Percentiles rank a stretch among this genome's conserved stretches.
Evolutionary conservation across 2,329 filamentous ascomycete species (phyloP).

Genomic region (Phyllosticta capitalensis): DNA sequence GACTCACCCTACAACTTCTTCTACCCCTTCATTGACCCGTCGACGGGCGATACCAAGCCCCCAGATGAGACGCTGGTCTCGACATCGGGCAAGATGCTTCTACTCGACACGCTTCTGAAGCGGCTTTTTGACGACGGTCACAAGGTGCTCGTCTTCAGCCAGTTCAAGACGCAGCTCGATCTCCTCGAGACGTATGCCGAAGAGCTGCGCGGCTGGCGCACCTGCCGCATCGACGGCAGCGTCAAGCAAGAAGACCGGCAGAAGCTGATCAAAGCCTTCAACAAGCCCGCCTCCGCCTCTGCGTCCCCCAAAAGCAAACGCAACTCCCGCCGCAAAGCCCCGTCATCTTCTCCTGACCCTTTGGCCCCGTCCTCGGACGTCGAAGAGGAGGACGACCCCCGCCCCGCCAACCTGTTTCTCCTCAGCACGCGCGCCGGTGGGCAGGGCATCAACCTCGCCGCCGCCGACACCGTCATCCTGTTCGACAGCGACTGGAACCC

Average conservation of each 20-base stretch:
- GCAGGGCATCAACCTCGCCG: slow-evolving; percentile 87
- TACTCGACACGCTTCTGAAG: slow-evolving; percentile 78
- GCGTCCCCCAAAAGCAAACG: slow-evolving; percentile 7
- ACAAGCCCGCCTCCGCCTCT: slow-evolving; percentile 25
- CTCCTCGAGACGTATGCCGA: slow-evolving; percentile 79
- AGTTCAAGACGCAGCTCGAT: slow-evolving; percentile 91
- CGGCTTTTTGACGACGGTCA: slow-evolving; percentile 64
- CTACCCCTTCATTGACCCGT: slow-evolving; percentile 58
- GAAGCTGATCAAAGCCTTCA: slow-evolving; percentile 41
- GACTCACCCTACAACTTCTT: slow-evolving; percentile 97
- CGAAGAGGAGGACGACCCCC: slow-evolving; percentile 36
- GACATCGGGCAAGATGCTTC: slow-evolving; percentile 88
- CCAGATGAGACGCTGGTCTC: slow-evolving; percentile 75
- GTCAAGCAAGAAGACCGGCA: slow-evolving; percentile 58
- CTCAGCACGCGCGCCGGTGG: slow-evolving; percentile 86
- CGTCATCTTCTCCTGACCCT: not conserved
- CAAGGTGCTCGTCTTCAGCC: slow-evolving; percentile 92
- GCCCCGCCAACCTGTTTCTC: slow-evolving; percentile 63
- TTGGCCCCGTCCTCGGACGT: not conserved
- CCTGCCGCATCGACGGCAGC: slow-evolving; percentile 84
- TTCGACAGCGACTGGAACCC: slow-evolving; percentile 94
- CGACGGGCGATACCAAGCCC: slow-evolving; percentile 36
- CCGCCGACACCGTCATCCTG: slow-evolving; percentile 84
- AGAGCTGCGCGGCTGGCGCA: slow-evolving; percentile 66
- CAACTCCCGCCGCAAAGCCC: not conserved